These are phyloP conservation scores for Yamadazyma atmosphaerica DNA, from an alignment of 1,139 yeast species.

Conservation along the genomic window DNA sequence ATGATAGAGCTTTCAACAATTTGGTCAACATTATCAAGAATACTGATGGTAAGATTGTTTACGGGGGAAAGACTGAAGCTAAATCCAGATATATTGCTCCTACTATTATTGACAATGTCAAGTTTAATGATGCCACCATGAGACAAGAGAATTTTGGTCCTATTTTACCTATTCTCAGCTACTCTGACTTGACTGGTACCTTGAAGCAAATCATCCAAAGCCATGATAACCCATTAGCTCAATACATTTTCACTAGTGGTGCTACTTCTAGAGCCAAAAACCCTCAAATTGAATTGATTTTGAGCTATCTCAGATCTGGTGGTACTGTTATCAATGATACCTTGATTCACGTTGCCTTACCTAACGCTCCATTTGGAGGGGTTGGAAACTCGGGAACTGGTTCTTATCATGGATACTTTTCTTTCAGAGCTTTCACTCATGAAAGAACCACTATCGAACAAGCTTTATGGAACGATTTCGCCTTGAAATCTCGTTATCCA, in stretches of 20 bases:
- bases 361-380: conserved; percentile 90
- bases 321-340: conserved; percentile 72
- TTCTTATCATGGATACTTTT: conserved; percentile 75
- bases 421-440: conserved; percentile 76
- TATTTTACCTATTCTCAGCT: conserved; percentile 69
- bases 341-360: conserved; percentile 67
- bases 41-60: conserved; percentile 60
- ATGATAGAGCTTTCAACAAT: conserved; percentile 56
- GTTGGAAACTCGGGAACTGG: conserved; percentile 82
- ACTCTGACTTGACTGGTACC: conserved; percentile 47
- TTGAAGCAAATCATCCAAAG: conserved; percentile 46
- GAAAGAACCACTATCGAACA: conserved; percentile 69
- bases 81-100: conserved; percentile 64
- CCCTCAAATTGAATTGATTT: conserved; percentile 52
- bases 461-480: conserved; percentile 63
- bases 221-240: conserved; percentile 88
- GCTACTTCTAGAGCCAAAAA: conserved; percentile 33
- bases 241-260: conserved; percentile 67
- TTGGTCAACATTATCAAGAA: conserved; percentile 44
- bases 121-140: conserved; percentile 73
- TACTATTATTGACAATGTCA: conserved; percentile 62
- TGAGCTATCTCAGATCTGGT: conserved; percentile 68
- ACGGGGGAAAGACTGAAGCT: conserved; percentile 54
- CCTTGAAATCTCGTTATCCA: conserved; percentile 65
- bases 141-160: conserved; percentile 83